A percentile compares a stretch with the other conserved stretches of the same genome.
Conservation (phyloP, 768 basidiomycete genomes). For the Kwoniella europaea region DNA sequence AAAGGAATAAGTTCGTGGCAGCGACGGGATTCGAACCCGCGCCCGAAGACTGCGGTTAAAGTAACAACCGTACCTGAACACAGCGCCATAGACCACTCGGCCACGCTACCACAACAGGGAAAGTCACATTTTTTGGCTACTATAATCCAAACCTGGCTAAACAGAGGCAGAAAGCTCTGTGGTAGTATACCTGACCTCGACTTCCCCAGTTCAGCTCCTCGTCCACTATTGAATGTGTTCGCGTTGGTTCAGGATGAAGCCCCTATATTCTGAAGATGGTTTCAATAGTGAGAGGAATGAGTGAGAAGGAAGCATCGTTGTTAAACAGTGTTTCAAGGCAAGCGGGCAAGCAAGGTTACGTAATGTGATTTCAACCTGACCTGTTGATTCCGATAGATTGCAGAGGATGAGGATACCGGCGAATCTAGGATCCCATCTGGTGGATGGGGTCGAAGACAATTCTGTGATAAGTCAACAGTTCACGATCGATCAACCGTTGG, state of each 20-base stretch:
- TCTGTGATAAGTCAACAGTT: background rate
- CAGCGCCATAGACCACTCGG: constrained; percentile 9
- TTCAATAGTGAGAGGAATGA: too few relatives aligned
- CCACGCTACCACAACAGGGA: background rate
- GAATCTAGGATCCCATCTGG: background rate
- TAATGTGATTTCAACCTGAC: background rate
- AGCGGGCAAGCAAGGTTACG: background rate
- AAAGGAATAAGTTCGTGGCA: background rate
- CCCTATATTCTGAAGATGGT: too few relatives aligned
- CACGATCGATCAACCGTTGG: background rate
- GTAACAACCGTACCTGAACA: constrained; percentile 8
- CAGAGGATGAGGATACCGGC: background rate
- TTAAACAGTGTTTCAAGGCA: background rate
- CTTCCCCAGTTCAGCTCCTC: too few relatives aligned
- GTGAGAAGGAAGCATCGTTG: too few relatives aligned
- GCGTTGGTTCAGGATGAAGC: too few relatives aligned
- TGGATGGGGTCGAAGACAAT: background rate
- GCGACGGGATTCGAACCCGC: constrained; percentile 11
- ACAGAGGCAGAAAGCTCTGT: too few relatives aligned
- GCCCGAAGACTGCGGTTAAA: constrained; percentile 9
- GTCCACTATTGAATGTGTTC: too few relatives aligned
- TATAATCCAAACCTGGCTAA: too few relatives aligned
- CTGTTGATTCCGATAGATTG: background rate
- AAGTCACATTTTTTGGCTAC: too few relatives aligned
- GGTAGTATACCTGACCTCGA: too few relatives aligned